These are phyloP conservation scores for Blastomyces gilchristii DNA, from an alignment of 2,329 filamentous ascomycete species.

Conservation along the genomic window DNA sequence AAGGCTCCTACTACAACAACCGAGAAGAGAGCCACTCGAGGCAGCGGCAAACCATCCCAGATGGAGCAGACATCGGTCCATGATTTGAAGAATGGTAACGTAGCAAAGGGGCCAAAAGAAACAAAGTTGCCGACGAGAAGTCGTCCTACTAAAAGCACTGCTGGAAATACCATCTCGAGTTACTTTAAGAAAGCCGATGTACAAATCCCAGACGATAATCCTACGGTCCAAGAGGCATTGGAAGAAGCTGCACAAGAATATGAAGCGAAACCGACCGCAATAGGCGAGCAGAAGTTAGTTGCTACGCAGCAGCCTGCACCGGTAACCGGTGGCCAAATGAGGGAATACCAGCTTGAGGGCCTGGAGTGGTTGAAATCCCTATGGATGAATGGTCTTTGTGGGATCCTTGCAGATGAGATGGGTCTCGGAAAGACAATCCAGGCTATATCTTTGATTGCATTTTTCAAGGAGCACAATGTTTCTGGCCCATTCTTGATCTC, in stretches of 20 bases:
- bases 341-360: slow-evolving; percentile 87
- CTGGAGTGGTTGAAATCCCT: slow-evolving; percentile 79
- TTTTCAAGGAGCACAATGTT: slow-evolving; percentile 74
- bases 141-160: slow-evolving; percentile 21
- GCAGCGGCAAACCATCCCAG: slow-evolving; percentile 19
- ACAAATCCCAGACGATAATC: slow-evolving; percentile 42
- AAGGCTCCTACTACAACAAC: slow-evolving; percentile 12
- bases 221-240: slow-evolving; percentile 47
- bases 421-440: slow-evolving; percentile 87
- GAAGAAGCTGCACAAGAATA: slow-evolving; percentile 49
- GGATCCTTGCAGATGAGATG: slow-evolving; percentile 91
- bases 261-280: slow-evolving; percentile 48
- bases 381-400: slow-evolving; percentile 85
- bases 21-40: slow-evolving; percentile 27
- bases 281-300: slow-evolving; percentile 56
- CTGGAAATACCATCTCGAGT: slow-evolving; percentile 43
- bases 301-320: slow-evolving; percentile 79
- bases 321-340: slow-evolving; percentile 80
- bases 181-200: slow-evolving; percentile 53
- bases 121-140: slow-evolving; percentile 21
- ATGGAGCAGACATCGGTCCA: slow-evolving; percentile 16
- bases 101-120: slow-evolving; percentile 10
- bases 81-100: background rate
- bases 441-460: slow-evolving; percentile 76
- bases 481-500: slow-evolving; percentile 88